Base-by-base conservation (phyloP, 371 early-diverging fungal genomes). In the Zancudomyces culisetae region DNA sequence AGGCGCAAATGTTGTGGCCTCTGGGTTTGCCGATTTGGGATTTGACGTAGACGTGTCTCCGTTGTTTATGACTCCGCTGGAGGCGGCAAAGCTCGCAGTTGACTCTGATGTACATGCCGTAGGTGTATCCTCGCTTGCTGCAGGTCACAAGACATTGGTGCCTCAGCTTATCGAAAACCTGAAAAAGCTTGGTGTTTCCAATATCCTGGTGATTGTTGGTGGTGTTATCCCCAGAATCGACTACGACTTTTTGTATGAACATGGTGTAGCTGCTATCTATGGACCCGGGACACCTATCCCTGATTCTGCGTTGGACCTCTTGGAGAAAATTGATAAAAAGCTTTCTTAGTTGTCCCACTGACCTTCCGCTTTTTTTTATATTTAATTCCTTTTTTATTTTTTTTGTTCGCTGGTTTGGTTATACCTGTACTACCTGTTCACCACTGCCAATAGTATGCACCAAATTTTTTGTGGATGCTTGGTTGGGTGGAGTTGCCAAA, bases 21-120 rank as follows among this genome's bases (percentile, higher is more conserved):
- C 80, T 27, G 87, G 85, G 1, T 87, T 84, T 49, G 83, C 85
- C 15, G 87, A 87, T 67, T 70, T 87, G 27, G 87, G 87, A 22
- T 87, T 85, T 58, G 87, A 87, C 69, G 87, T 87, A 18, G 87
- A 87, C 61, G 78, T 87, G 22, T 82, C 85, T 15, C 85, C 87
- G n/a, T 61, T 87, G 28, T 87, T 87, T 75, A 83, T 76, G 70
- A 87, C 86, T 1, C 87, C 86, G 1, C 79, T 74, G 4, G 87
- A 87, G 64, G 86, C 85, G 3, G 86, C 84, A 1, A 78, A 82
- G 46, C 85, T 85, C 62, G 87, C 85, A 12, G 72, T 85, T 40
- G 87, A 87, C 60, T 77, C 84, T 19, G 87, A 87, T 60, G 87
- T 87, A 3, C 87, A 87, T 55, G 84, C 81, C 19, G 75, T 87